Conservation (phyloP, 2,329 filamentous ascomycete species). For the Microcera coccophila region DNA sequence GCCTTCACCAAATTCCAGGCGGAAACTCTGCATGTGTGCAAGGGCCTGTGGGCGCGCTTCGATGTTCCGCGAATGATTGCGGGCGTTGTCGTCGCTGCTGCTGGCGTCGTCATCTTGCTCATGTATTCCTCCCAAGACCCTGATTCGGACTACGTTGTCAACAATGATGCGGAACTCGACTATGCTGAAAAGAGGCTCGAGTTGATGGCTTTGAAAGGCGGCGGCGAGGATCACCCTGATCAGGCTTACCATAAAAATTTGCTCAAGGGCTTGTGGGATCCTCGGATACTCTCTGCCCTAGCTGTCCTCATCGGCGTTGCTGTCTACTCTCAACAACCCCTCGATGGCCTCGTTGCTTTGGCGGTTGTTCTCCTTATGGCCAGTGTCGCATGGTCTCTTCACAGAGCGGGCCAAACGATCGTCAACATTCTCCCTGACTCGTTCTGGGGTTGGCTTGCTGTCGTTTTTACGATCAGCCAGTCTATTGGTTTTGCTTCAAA, state of each 20-base stretch:
- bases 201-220: slow-evolving; percentile 37
- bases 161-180: slow-evolving; percentile 56
- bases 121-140: slow-evolving; percentile 65
- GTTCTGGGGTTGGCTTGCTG: slow-evolving; percentile 83
- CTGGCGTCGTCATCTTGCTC: slow-evolving; percentile 64
- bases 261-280: slow-evolving; percentile 36
- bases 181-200: slow-evolving; percentile 57
- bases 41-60: slow-evolving; percentile 86
- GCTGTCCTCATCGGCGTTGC: slow-evolving; percentile 27
- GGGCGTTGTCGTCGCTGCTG: slow-evolving; percentile 67
- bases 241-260: slow-evolving; percentile 31
- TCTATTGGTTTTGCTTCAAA: slow-evolving; percentile 95
- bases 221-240: slow-evolving; percentile 40
- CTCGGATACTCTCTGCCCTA: slow-evolving; percentile 31
- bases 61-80: slow-evolving; percentile 81
- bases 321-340: slow-evolving; percentile 31
- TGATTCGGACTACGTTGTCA: slow-evolving; percentile 51
- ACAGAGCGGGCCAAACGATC: slow-evolving; percentile 42
- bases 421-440: slow-evolving; percentile 62
- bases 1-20: slow-evolving; percentile 71
- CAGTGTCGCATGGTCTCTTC: slow-evolving; percentile 43
- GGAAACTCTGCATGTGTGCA: slow-evolving; percentile 74
- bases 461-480: slow-evolving; percentile 77
- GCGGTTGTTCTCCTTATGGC: slow-evolving; percentile 33
- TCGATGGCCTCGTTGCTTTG: slow-evolving; percentile 39